These are phyloP conservation scores for Ophiostoma montium DNA, from an alignment of 2,329 filamentous ascomycete species.

Conservation along the genomic window DNA sequence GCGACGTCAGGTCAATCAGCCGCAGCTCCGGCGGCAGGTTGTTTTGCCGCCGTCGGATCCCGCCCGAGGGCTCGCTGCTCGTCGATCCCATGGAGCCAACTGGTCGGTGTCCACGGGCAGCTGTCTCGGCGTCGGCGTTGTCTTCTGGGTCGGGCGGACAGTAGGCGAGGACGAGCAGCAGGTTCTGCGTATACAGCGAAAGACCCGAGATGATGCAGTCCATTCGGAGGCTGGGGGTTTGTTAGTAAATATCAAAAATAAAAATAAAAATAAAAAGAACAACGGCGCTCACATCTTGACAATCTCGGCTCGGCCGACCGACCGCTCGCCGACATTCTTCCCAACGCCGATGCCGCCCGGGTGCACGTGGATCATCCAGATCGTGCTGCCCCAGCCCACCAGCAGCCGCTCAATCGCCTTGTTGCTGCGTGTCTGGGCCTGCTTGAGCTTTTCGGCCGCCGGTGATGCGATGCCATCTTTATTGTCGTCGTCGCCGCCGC, in stretches of 20 bases:
- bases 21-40: conserved; percentile 78
- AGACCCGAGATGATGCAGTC: conserved; percentile 97
- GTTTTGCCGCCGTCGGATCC: conserved; percentile 57
- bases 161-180: conserved; percentile 86
- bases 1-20: conserved; percentile 75
- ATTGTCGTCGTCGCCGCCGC: conserved; percentile 27
- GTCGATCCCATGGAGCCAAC: conserved; percentile 32
- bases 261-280: too few species aligned
- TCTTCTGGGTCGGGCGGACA: conserved; percentile 57
- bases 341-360: conserved; percentile 54
- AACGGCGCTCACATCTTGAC: conserved; percentile 57
- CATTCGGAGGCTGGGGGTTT: conserved; percentile 56
- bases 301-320: conserved; percentile 72
- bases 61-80: conserved; percentile 46
- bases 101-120: conserved; percentile 24
- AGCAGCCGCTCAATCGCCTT: conserved; percentile 61
- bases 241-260: background rate
- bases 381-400: conserved; percentile 89
- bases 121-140: conserved; percentile 23
- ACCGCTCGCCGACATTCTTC: conserved; percentile 54
- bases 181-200: conserved; percentile 84
- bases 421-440: conserved; percentile 33
- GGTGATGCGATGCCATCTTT: conserved; percentile 20
- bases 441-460: conserved; percentile 32
- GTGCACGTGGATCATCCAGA: conserved; percentile 90